Conservation (phyloP, 257 asterid genomes). For the Striga asiatica region DNA sequence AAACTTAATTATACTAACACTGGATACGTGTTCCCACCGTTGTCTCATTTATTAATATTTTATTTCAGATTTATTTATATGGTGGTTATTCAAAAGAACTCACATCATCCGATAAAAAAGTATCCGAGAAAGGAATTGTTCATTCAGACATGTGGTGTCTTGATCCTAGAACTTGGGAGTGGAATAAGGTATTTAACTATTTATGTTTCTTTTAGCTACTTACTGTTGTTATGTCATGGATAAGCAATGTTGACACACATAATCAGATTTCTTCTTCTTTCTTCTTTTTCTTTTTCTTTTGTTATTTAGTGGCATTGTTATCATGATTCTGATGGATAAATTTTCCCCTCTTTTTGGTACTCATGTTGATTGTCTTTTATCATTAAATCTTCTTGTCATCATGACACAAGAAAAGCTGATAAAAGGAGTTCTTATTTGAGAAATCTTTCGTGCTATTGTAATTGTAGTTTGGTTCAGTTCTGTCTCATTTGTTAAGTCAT, state of each 20-base stretch:
- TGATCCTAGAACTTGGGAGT: slow-evolving; percentile 94
- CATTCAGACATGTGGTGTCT: slow-evolving; percentile 96
- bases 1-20: slow-evolving; percentile 5
- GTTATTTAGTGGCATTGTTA: neutral
- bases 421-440: neutral
- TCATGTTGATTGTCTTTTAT: neutral
- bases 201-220: slow-evolving; percentile 12
- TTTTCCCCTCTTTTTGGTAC: neutral
- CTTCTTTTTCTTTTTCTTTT: neutral
- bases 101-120: slow-evolving; percentile 58
- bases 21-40: neutral
- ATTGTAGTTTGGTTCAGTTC: too few species aligned
- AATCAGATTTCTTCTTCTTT: neutral
- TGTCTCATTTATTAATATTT: neutral
- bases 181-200: slow-evolving; percentile 96
- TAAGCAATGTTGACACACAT: neutral
- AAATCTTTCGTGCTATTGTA: neutral
- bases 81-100: slow-evolving; percentile 97
- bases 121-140: slow-evolving; percentile 85
- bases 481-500: neutral
- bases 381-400: neutral
- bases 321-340: slow-evolving; percentile 11
- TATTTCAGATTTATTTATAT: slow-evolving; percentile 67
- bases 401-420: neutral
- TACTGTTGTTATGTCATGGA: neutral